These are phyloP conservation scores for Phytophthora pseudosyringae DNA, from an alignment of 352 stramenopile species.

Conservation along the genomic window DNA sequence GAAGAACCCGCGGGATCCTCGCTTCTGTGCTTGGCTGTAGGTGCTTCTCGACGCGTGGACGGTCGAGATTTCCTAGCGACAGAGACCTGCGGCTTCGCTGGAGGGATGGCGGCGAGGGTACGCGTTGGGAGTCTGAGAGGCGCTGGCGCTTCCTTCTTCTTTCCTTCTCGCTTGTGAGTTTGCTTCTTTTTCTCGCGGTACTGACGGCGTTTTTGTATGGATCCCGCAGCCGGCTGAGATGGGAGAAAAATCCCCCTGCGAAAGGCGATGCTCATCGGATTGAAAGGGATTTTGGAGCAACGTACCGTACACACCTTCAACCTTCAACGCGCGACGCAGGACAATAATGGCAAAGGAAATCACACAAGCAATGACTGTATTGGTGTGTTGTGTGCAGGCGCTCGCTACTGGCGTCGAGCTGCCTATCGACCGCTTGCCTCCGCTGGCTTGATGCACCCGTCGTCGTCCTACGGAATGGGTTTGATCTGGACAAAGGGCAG, in stretches of 20 bases:
- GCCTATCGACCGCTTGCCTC: constrained; percentile 13
- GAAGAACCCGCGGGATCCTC: constrained; percentile 14
- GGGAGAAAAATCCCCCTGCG: constrained; percentile 27
- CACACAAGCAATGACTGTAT: constrained; percentile 11
- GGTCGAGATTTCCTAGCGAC: constrained; percentile 2
- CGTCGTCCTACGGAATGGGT: constrained; percentile 86
- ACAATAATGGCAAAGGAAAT: constrained; percentile 16
- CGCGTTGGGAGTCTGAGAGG: constrained; percentile 16
- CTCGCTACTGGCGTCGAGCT: constrained; percentile 7
- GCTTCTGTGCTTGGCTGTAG: constrained; percentile 9
- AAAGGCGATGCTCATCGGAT: constrained; percentile 24
- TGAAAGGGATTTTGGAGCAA: constrained; percentile 6
- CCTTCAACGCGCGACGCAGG: background rate
- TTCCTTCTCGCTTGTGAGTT: constrained; percentile 35
- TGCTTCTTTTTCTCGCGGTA: constrained; percentile 41
- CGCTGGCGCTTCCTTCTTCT: constrained; percentile 29
- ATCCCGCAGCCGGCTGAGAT: constrained; percentile 35
- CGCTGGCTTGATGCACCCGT: constrained; percentile 15
- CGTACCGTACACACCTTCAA: too few species aligned
- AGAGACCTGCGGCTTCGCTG: constrained; percentile 7
- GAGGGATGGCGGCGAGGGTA: background rate
- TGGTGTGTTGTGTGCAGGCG: constrained; percentile 1
- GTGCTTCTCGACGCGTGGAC: constrained; percentile 11
- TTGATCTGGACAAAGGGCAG: constrained; percentile 81
- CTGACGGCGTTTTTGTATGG: constrained; percentile 39